phyloP scores from a whole-genome alignment of 2,329 filamentous ascomycete species.

The Ophiocordyceps sinensis region DNA sequence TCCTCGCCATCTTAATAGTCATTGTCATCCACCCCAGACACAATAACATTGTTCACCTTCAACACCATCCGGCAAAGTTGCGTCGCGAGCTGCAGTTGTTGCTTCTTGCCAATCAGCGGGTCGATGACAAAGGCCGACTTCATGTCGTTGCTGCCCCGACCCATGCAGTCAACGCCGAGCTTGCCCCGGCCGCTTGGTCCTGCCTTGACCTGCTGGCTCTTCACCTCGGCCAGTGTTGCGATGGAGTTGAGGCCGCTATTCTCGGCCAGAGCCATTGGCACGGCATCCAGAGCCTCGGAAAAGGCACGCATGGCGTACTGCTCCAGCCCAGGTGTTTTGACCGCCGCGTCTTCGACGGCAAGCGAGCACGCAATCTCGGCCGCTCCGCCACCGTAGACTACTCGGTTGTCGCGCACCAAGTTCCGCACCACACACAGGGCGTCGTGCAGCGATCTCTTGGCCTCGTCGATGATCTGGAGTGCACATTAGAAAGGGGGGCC shows the following conservation, averaged over 20 bases:
- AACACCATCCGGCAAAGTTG: constrained; percentile 97
- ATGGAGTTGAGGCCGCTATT: constrained; percentile 95
- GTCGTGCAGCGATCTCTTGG: constrained; percentile 93
- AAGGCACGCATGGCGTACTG: constrained; percentile 99
- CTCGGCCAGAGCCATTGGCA: constrained; percentile 93
- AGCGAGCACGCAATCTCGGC: constrained; percentile 95
- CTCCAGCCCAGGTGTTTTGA: constrained; percentile 91
- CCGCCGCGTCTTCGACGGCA: constrained; percentile 86
- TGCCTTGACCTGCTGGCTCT: constrained; percentile 88
- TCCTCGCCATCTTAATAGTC: constrained; percentile 56
- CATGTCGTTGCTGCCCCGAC: constrained; percentile 91
- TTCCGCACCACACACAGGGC: constrained; percentile 96
- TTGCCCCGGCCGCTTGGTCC: constrained; percentile 33
- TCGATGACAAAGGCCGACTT: constrained; percentile 96
- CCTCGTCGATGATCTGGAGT: constrained; percentile 86
- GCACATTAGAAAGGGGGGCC: not conserved
- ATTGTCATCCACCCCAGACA: constrained; percentile 73
- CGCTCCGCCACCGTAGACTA: constrained; percentile 93
- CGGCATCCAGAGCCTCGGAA: constrained; percentile 79
- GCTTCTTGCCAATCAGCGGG: constrained; percentile 93
- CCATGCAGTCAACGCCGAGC: constrained; percentile 96
- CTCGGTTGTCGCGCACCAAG: constrained; percentile 86
- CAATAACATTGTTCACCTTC: constrained; percentile 94
- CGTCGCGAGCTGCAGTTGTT: constrained; percentile 90
- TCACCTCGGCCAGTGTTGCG: constrained; percentile 85